Conservation (phyloP, 164 flowering plant genomes). For the Sextonia rubra region DNA sequence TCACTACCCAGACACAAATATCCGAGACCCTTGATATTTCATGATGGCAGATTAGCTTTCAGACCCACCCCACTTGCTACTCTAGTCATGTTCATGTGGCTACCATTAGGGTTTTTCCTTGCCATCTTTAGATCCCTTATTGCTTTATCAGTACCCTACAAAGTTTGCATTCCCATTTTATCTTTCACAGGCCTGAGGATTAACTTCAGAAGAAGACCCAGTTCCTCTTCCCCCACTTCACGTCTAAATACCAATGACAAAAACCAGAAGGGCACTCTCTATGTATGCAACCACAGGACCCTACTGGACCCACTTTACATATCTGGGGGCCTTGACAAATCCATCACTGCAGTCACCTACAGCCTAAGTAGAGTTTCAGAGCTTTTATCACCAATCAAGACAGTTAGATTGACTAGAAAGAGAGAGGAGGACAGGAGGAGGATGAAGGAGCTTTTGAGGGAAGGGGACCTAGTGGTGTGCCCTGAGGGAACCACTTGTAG, state of each 20-base stretch:
- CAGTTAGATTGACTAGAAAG: conserved; percentile 29
- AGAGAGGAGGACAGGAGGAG: conserved; percentile 23
- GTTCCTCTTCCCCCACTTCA: not conserved
- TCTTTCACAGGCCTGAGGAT: conserved; percentile 23
- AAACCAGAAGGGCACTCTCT: conserved; percentile 27
- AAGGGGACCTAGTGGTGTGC: conserved; percentile 39
- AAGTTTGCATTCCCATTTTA: conserved; percentile 11
- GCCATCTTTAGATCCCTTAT: conserved; percentile 21
- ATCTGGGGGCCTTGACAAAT: conserved; percentile 7
- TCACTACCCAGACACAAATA: conserved; percentile 39
- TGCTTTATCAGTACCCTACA: conserved; percentile 25
- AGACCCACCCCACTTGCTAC: conserved; percentile 39
- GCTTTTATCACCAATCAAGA: conserved; percentile 30
- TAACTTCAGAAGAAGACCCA: conserved; percentile 4
- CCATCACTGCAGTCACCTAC: conserved; percentile 28
- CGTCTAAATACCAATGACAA: not conserved
- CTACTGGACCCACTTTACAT: conserved; percentile 37
- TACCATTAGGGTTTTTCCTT: conserved; percentile 45
- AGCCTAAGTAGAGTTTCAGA: conserved; percentile 25
- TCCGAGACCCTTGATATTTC: conserved; percentile 57
- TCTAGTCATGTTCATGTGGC: conserved; percentile 46
- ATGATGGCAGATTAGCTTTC: conserved; percentile 61
- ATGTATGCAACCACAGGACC: conserved; percentile 66
- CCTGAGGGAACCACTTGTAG: conserved; percentile 48
- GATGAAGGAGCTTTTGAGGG: conserved; percentile 22